Base-by-base conservation (phyloP, 441 rosid genomes). In the Euphorbia schlechtendalii region DNA sequence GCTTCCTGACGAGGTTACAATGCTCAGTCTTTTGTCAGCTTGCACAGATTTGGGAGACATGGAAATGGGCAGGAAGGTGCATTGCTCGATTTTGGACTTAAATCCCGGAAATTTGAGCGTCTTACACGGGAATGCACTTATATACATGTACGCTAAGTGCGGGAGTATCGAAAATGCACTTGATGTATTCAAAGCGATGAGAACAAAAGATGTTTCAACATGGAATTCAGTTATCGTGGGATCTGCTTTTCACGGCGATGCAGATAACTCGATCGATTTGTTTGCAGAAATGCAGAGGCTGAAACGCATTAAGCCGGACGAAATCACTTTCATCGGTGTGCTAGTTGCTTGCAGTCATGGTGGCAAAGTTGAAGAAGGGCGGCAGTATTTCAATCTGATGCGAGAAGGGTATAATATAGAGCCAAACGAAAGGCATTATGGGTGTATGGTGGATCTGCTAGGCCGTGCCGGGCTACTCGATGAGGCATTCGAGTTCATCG, bases 171-270 rank as follows among this genome's bases (percentile, higher is more conserved):
- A 77, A 52, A 71, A 78, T 21, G 94, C 94, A 63, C 69, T 90
- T 56, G 77, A 74, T 71, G 76, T 84, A 22, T 90, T 90, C 69
- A 67, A 59, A 60, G 74, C 66, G 55, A 76, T 86, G 70, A 77
- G 51, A 64, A 84, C 83, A 43, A 69, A 71, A 55, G 74, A 81
- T 53, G 73, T 85, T 61, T 82, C 96, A 58, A 85, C 96, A 13
- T 90, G 96, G 97, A 90, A 90, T 77, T 84, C 92, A 46, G 74
- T 86, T 28, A 81, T 90, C 22, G 82, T 85, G 58, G 94, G 96
- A 18, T 78, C 81, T 76, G 92, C 96, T 12, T 69, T 81, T 61
- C 93, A 90, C 65, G 96, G 97, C 45, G 82, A 66, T 55, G 84
- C 81, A 14, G 75, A 77, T 43, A 74, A 78, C 51, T 84, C 94